Conservation (phyloP, 768 basidiomycete genomes). For the Calvatia gigantea region DNA sequence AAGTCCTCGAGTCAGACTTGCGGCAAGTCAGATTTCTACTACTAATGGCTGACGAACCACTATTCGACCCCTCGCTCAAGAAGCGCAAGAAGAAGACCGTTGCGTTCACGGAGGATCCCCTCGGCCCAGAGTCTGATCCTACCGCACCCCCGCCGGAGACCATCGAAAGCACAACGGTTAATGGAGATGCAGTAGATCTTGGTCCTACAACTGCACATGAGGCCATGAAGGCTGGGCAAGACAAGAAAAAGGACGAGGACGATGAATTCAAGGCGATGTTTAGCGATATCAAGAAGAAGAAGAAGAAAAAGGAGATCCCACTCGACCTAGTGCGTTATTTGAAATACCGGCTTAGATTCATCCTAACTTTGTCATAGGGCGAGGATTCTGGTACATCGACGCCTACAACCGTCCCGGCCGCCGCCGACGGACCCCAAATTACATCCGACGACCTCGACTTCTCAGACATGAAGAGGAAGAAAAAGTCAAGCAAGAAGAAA, state of each 20-base stretch:
- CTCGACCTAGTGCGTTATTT: slow-evolving; percentile 65
- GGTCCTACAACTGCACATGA: slow-evolving; percentile 75
- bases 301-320: slow-evolving; percentile 90
- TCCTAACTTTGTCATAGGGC: slow-evolving; percentile 33
- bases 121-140: slow-evolving; percentile 79
- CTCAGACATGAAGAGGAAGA: slow-evolving; percentile 96
- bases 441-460: slow-evolving; percentile 85
- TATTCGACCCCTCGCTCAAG: slow-evolving; percentile 82
- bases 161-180: slow-evolving; percentile 66
- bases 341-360: slow-evolving; percentile 6
- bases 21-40: not conserved
- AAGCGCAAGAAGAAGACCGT: slow-evolving; percentile 88
- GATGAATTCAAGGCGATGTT: slow-evolving; percentile 85
- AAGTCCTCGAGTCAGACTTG: not conserved
- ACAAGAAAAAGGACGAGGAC: slow-evolving; percentile 52
- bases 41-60: slow-evolving; percentile 37
- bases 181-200: slow-evolving; percentile 73
- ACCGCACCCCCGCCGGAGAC: slow-evolving; percentile 72
- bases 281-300: slow-evolving; percentile 87
- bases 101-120: slow-evolving; percentile 80
- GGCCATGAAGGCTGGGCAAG: slow-evolving; percentile 55
- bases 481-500: slow-evolving; percentile 86
- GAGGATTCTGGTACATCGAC: slow-evolving; percentile 69
- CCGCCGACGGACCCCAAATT: slow-evolving; percentile 38
- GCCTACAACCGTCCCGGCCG: slow-evolving; percentile 40